Percentiles rank a stretch among this genome's conserved stretches.
phyloP scores from a whole-genome alignment of 768 basidiomycete species.

The Holtermanniella nyarrowii region DNA sequence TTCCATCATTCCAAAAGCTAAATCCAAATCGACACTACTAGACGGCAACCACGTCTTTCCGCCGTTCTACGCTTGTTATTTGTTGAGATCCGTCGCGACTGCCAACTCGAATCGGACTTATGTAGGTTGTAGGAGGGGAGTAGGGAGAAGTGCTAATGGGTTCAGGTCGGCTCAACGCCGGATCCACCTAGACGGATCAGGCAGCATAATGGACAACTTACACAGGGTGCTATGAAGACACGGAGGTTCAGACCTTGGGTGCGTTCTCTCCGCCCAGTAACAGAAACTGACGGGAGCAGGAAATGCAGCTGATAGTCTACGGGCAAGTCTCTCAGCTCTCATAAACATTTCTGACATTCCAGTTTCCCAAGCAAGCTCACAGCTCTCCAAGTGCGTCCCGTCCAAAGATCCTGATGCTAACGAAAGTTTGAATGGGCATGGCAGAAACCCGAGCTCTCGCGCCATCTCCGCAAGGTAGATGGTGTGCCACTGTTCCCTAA shows the following conservation, averaged over 20 bases:
- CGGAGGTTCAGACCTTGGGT: conserved; percentile 50
- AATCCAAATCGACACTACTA: conserved; percentile 24
- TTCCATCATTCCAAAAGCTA: not conserved
- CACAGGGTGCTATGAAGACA: conserved; percentile 62
- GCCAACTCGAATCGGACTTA: conserved; percentile 54
- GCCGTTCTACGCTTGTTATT: conserved; percentile 71
- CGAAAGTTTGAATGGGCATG: conserved; percentile 72
- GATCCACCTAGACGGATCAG: conserved; percentile 44
- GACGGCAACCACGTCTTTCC: conserved; percentile 40
- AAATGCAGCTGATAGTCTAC: conserved; percentile 74
- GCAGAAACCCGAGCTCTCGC: conserved; percentile 63
- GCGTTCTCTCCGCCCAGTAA: not conserved
- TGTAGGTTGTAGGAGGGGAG: conserved; percentile 40
- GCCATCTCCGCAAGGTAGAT: conserved; percentile 48
- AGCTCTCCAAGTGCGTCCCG: conserved; percentile 45
- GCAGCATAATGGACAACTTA: conserved; percentile 71
- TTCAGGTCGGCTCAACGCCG: conserved; percentile 42
- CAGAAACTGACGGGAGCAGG: conserved; percentile 18
- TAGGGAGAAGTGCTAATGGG: not conserved
- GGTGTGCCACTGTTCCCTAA: conserved; percentile 26
- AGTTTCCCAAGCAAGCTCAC: conserved; percentile 67
- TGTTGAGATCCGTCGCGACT: conserved; percentile 58
- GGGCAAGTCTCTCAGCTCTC: conserved; percentile 42
- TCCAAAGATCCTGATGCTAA: not conserved
- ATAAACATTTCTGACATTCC: conserved; percentile 8